Conservation (phyloP, 257 asterid genomes). For the Solanum tarijense region DNA sequence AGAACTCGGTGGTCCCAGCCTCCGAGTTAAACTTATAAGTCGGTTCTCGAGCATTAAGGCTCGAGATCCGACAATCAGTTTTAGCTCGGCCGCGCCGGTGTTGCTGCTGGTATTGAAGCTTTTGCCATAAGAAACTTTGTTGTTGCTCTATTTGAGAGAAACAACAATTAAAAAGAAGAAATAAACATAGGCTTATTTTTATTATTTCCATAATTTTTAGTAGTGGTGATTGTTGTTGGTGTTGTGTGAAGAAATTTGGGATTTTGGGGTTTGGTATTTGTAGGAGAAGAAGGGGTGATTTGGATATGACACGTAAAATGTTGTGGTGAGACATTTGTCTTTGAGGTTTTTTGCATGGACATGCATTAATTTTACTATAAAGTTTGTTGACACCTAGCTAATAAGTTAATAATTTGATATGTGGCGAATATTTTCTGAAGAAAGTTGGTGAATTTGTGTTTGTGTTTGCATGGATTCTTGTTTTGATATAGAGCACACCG, state of each 20-base stretch:
- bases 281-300: not conserved
- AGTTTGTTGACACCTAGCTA: not conserved
- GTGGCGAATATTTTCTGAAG: not conserved
- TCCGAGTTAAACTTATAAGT: conserved; percentile 10
- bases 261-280: not conserved
- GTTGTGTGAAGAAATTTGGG: not conserved
- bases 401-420: not conserved
- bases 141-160: conserved; percentile 21
- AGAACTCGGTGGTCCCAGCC: conserved; percentile 38
- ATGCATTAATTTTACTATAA: conserved; percentile 6
- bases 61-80: conserved; percentile 30
- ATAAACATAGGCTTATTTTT: not conserved
- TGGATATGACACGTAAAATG: not conserved
- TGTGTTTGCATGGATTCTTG: not conserved
- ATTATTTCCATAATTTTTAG: not conserved
- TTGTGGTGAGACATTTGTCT: not conserved
- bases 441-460: not conserved
- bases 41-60: conserved; percentile 37
- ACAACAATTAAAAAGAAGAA: conserved; percentile 15
- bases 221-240: not conserved
- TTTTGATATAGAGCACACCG: not conserved
- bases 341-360: not conserved
- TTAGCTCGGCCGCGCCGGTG: conserved; percentile 35
- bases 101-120: conserved; percentile 26
- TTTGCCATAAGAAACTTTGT: conserved; percentile 18